Base-by-base conservation (phyloP, 2,329 filamentous ascomycete species). In the Trichoderma pleuroti region DNA sequence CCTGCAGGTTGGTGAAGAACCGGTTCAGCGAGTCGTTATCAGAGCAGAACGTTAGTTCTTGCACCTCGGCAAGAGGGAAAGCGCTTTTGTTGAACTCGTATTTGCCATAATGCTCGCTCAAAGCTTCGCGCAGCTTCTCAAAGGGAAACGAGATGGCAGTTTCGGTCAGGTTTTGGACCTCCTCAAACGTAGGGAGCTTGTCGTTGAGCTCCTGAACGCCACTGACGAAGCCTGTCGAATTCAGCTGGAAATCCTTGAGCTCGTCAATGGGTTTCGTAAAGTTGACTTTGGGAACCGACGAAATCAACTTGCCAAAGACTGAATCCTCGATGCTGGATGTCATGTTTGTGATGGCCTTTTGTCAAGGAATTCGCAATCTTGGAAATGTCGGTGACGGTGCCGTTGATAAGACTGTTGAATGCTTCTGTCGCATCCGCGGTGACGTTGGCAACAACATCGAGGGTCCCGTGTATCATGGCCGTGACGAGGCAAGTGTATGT, bases 401-500 rank as follows among this genome's bases (percentile, higher is more conserved):
- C 81, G 71, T 85, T 81, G 39, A 89, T 82, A 54, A 87, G 86
- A 32, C 77, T 75, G 72, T 84, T 83, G 76, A 89, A 84, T 11
- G 79, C 80, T 56, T 84, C 79, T 56, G 87, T 86, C 12, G 82
- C 85, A n/a, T 84, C 80, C 74, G 88, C 84, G 71, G 88, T 84
- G 12, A 83, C 80, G 64, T 86, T 80, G 14, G 85, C 82, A 6
- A 86, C 92, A 57, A 90, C 90, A 65, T 93, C 89, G 65, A 98
- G 84, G 76, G 90, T 92, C 73, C 93, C 93, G 73, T 92, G 88
- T 70, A 98, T 87, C 61, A 93, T 90, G 73, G 97, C 88, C 34
- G 93, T 93, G 78, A 97, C 93, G 66, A 99, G 87, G 78, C 96
- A 99, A 74, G 93, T 86, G 78, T 97, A 98, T 18, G 94, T 98